Evolutionary conservation across 345 rosid genomes (phyloP).

Genomic region (Cardamine chenopodiifolia): DNA sequence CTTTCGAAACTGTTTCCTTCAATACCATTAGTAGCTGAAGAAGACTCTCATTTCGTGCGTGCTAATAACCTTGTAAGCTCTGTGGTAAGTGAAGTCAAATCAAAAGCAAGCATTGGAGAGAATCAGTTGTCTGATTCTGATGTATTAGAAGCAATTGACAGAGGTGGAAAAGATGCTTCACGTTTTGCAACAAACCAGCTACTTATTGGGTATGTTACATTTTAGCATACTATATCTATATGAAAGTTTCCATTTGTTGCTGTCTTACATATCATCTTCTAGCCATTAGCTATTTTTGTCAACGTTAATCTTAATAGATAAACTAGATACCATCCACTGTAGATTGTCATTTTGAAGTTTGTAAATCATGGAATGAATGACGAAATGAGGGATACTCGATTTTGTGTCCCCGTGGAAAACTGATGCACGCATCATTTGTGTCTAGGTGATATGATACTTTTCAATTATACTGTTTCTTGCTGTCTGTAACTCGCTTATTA

Average conservation of each 20-base stretch:
- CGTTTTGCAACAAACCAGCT: constrained; percentile 68
- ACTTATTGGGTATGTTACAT: constrained; percentile 72
- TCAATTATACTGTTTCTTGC: neutral
- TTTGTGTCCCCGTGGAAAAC: neutral
- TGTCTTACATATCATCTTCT: neutral
- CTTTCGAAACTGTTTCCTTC: constrained; percentile 72
- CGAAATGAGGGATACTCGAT: neutral
- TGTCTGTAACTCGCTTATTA: neutral
- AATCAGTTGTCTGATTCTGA: constrained; percentile 56
- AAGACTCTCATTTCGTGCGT: constrained; percentile 74
- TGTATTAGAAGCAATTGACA: constrained; percentile 79
- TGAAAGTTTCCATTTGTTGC: neutral
- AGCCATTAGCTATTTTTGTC: neutral
- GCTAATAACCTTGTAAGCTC: constrained; percentile 65
- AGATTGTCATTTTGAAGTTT: constrained; percentile 22
- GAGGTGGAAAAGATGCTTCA: constrained; percentile 68
- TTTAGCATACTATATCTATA: neutral
- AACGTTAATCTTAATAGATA: neutral
- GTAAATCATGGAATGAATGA: neutral
- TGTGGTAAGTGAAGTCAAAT: constrained; percentile 61
- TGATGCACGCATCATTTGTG: neutral
- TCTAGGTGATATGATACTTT: neutral
- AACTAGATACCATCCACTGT: neutral
- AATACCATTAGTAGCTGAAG: constrained; percentile 92
- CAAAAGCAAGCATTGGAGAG: constrained; percentile 49